phyloP scores from a whole-genome alignment of 352 stramenopile species.

The Phytophthora sojae region DNA sequence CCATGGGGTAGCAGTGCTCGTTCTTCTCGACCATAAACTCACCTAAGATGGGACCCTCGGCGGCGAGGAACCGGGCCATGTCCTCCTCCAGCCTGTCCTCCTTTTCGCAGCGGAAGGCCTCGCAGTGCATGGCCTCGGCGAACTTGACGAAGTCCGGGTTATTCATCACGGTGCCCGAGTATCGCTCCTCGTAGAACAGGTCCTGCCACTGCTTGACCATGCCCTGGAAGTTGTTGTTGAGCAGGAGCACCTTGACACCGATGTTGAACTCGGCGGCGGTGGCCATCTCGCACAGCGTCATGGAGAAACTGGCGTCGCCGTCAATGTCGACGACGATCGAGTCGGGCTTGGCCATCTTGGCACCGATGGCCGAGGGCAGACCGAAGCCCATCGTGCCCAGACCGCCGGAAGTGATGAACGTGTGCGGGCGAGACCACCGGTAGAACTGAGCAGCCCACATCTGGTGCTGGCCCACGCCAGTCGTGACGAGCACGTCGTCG shows the following conservation, averaged over 20 bases:
- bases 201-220: slow-evolving; percentile 99
- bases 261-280: slow-evolving; percentile 95
- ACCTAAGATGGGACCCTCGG: slow-evolving; percentile 93
- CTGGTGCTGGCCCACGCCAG: slow-evolving; percentile 96
- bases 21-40: slow-evolving; percentile 96
- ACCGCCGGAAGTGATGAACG: slow-evolving; percentile 94
- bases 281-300: slow-evolving; percentile 97
- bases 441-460: slow-evolving; percentile 98
- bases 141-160: slow-evolving; percentile 96
- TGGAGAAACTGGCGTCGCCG: slow-evolving; percentile 96
- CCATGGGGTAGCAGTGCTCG: slow-evolving; percentile 95
- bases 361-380: slow-evolving; percentile 93
- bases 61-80: slow-evolving; percentile 94
- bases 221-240: slow-evolving; percentile 97
- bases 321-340: slow-evolving; percentile 92
- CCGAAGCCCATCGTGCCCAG: slow-evolving; percentile 97
- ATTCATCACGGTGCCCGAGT: slow-evolving; percentile 91
- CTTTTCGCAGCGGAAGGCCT: slow-evolving; percentile 89
- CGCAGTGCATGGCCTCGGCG: slow-evolving; percentile 93
- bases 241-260: slow-evolving; percentile 95
- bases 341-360: slow-evolving; percentile 93
- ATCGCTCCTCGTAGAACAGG: slow-evolving; percentile 96
- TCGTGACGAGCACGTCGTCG: slow-evolving; percentile 95
- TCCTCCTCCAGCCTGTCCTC: slow-evolving; percentile 91
- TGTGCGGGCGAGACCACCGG: slow-evolving; percentile 94